Evolutionary conservation across 805 yeast genomes (phyloP).

Genomic region (Metschnikowia reukaufii): DNA sequence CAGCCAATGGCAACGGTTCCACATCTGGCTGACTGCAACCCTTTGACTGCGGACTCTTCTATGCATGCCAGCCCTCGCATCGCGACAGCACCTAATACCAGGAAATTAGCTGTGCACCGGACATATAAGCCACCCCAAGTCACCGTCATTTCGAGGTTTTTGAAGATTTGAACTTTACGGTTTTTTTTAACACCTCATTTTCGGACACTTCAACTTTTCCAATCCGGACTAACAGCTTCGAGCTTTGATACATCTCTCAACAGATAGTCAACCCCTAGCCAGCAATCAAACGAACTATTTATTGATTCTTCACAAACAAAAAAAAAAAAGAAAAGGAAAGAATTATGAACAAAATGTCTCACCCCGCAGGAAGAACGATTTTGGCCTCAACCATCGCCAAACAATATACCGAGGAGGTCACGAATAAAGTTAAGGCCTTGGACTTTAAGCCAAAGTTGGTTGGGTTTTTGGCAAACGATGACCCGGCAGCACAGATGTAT

Average conservation of each 20-base stretch:
- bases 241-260: constrained; percentile 3
- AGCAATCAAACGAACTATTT: too few relatives aligned
- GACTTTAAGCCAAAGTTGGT: constrained; percentile 71
- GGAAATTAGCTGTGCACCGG: constrained; percentile 3
- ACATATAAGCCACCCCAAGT: constrained; percentile 1
- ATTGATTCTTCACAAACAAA: background rate
- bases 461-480: constrained; percentile 88
- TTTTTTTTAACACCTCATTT: too few relatives aligned
- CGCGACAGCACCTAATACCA: background rate
- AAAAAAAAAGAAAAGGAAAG: background rate
- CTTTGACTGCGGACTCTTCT: constrained; percentile 11
- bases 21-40: constrained; percentile 6
- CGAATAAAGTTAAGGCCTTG: constrained; percentile 52
- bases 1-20: background rate
- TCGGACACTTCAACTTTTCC: constrained; percentile 3
- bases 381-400: constrained; percentile 88
- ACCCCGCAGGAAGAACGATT: constrained; percentile 73
- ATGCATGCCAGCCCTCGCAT: constrained; percentile 5
- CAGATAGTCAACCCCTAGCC: constrained; percentile 1
- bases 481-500: constrained; percentile 94
- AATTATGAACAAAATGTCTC: constrained; percentile 21
- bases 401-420: constrained; percentile 71
- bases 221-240: background rate
- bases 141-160: background rate
- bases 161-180: too few relatives aligned